phyloP scores from a whole-genome alignment of 2,329 filamentous ascomycete genomes.

The Scytalidium sp. region DNA sequence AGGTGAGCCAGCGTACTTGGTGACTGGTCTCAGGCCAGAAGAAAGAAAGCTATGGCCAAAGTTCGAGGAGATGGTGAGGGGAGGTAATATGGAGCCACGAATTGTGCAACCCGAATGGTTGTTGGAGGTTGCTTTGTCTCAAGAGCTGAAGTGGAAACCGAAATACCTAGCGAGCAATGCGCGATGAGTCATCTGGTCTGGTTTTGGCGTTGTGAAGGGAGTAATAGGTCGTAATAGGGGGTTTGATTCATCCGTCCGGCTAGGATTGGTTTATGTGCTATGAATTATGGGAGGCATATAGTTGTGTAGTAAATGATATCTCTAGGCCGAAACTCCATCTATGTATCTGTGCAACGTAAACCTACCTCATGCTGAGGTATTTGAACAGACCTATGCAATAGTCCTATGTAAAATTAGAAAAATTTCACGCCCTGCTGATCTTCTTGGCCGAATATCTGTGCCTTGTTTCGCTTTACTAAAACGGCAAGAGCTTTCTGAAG shows the following conservation, averaged over 20 bases:
- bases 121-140: slow-evolving; percentile 83
- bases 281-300: not conserved
- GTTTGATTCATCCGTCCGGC: not conserved
- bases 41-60: slow-evolving; percentile 76
- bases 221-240: slow-evolving; percentile 1
- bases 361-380: not conserved
- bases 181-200: slow-evolving; percentile 4
- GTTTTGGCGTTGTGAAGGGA: slow-evolving; percentile 1
- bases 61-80: slow-evolving; percentile 76
- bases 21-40: slow-evolving; percentile 64
- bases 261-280: not conserved
- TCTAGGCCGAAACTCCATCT: not conserved
- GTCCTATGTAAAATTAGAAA: slow-evolving; percentile 57
- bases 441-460: slow-evolving; percentile 88
- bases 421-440: slow-evolving; percentile 94
- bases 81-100: slow-evolving; percentile 74
- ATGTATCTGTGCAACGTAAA: no score
- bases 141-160: slow-evolving; percentile 68
- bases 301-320: not conserved
- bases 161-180: slow-evolving; percentile 46
- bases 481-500: slow-evolving; percentile 76
- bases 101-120: slow-evolving; percentile 89
- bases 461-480: slow-evolving; percentile 85
- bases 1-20: slow-evolving; percentile 75
- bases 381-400: not conserved